These are phyloP conservation scores for Halocafeteria seosinensis DNA, from an alignment of 108 stramenopile species.

Conservation along the genomic window DNA sequence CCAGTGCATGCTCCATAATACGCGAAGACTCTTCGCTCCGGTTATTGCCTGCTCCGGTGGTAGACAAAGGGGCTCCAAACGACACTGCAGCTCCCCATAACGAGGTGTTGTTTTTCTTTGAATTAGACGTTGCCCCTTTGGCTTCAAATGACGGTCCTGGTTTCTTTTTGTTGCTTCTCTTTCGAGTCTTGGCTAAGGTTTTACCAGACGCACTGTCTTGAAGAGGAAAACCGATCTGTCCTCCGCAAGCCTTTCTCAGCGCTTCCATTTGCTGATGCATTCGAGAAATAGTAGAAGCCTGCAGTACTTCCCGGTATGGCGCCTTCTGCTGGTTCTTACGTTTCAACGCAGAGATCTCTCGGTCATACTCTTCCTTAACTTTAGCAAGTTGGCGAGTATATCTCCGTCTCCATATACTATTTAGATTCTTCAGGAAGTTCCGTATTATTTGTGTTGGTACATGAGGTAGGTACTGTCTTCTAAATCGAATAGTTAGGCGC, in stretches of 20 bases:
- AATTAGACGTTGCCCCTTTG: neutral
- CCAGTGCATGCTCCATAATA: neutral
- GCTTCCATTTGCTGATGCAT: neutral
- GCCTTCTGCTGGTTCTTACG: neutral
- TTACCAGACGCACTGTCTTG: neutral
- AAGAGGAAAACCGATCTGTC: neutral
- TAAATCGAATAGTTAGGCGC: neutral
- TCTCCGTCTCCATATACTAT: neutral
- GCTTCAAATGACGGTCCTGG: neutral
- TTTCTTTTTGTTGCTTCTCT: neutral
- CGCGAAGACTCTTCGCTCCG: neutral
- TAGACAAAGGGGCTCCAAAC: neutral
- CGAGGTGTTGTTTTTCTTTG: neutral
- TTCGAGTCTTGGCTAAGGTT: neutral
- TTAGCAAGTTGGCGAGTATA: neutral
- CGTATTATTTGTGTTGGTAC: neutral
- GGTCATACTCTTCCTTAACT: neutral
- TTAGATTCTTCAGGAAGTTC: neutral
- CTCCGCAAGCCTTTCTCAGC: neutral
- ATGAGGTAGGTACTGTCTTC: neutral
- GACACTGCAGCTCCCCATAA: no score
- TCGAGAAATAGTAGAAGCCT: neutral
- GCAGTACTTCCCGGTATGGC: conserved; percentile 3
- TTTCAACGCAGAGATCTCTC: neutral
- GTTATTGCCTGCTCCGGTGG: neutral